phyloP scores from a whole-genome alignment of 768 basidiomycete genomes.

The Rhodotorula paludigena region DNA sequence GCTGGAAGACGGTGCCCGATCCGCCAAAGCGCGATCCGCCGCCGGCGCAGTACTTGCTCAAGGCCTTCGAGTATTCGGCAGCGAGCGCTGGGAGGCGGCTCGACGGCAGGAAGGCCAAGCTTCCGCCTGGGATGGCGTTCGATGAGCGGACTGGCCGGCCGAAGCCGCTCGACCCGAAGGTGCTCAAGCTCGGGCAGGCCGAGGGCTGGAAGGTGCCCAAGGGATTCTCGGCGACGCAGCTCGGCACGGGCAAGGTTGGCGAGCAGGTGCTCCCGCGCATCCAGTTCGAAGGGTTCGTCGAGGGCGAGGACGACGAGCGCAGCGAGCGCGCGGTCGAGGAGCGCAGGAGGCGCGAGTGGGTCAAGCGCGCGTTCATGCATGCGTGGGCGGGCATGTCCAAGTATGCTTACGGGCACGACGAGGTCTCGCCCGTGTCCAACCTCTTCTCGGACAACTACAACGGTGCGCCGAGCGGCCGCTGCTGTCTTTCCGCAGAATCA shows the following conservation, averaged over 20 bases:
- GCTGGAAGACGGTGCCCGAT: slow-evolving; percentile 1
- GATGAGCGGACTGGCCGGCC: slow-evolving; percentile 14
- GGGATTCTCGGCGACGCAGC: slow-evolving; percentile 2
- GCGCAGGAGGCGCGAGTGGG: slow-evolving; percentile 44
- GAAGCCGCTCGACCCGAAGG: neutral
- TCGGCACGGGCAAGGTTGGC: slow-evolving; percentile 9
- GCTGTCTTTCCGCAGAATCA: neutral
- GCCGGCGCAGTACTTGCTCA: slow-evolving; percentile 14
- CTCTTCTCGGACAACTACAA: slow-evolving; percentile 38
- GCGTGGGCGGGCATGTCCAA: slow-evolving; percentile 42
- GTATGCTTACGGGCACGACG: slow-evolving; percentile 43
- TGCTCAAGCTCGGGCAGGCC: slow-evolving; percentile 8
- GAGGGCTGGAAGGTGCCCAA: neutral
- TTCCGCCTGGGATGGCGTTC: neutral
- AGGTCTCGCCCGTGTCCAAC: slow-evolving; percentile 38
- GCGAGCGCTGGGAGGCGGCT: neutral
- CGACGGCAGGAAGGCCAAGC: neutral
- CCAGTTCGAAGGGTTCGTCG: slow-evolving; percentile 17
- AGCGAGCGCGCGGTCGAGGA: slow-evolving; percentile 39
- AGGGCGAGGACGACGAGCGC: slow-evolving; percentile 31
- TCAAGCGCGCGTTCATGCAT: slow-evolving; percentile 41
- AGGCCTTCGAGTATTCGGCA: slow-evolving; percentile 30
- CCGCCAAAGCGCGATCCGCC: neutral
- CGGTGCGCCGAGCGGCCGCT: slow-evolving; percentile 28
- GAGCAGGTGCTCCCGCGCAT: slow-evolving; percentile 26